Evolutionary conservation across 352 stramenopile genomes (phyloP).

Genomic region (Saprolegnia diclina): DNA sequence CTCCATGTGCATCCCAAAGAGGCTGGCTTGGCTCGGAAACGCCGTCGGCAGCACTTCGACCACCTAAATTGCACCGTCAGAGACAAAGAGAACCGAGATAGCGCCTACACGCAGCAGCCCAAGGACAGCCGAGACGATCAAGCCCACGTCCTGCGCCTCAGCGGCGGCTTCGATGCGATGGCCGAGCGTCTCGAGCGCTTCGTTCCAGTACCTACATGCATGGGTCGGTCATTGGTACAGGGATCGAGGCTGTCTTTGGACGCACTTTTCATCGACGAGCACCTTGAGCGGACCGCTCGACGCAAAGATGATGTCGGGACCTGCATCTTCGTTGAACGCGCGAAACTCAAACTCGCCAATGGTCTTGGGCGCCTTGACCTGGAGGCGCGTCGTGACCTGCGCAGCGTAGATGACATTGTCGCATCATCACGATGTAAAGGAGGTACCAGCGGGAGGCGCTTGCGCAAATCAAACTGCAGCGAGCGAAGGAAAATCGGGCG

Average conservation of each 20-base stretch:
- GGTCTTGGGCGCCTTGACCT: slow-evolving; percentile 68
- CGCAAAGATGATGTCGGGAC: slow-evolving; percentile 31
- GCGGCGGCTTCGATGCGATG: slow-evolving; percentile 5
- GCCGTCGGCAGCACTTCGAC: slow-evolving; percentile 20
- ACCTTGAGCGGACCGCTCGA: slow-evolving; percentile 28
- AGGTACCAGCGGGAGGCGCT: slow-evolving; percentile 79
- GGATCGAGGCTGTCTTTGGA: slow-evolving; percentile 21
- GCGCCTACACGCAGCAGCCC: slow-evolving; percentile 11
- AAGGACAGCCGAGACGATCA: slow-evolving; percentile 16
- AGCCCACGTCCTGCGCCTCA: background rate
- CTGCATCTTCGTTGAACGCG: slow-evolving; percentile 63
- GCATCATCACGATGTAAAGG: slow-evolving; percentile 51
- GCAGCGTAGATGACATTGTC: slow-evolving; percentile 48
- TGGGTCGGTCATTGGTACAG: slow-evolving; percentile 34
- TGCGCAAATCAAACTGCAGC: slow-evolving; percentile 66
- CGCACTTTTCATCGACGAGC: slow-evolving; percentile 24
- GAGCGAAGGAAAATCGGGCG: slow-evolving; percentile 83
- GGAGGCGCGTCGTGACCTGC: slow-evolving; percentile 70
- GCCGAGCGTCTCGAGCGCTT: slow-evolving; percentile 3
- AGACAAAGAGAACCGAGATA: background rate
- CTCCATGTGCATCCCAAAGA: slow-evolving; percentile 13
- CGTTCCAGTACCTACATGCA: slow-evolving; percentile 30
- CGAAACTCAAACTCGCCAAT: slow-evolving; percentile 80
- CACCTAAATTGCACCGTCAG: background rate
- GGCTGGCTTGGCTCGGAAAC: slow-evolving; percentile 7